These are phyloP conservation scores for Quercus agrifolia DNA, from an alignment of 306 rosid genomes.

Conservation along the genomic window DNA sequence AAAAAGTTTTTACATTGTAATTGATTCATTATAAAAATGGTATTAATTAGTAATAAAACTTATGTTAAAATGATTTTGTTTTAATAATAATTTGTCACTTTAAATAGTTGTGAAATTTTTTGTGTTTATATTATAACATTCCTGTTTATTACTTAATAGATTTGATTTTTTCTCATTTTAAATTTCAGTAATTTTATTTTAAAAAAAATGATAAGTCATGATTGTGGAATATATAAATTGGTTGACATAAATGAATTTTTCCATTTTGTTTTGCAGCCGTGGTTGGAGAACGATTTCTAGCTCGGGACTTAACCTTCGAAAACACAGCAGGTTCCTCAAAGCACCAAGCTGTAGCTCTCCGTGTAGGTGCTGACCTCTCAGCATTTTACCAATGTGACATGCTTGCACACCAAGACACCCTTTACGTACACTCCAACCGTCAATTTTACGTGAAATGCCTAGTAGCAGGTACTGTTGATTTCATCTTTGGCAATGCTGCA, in stretches of 20 bases:
- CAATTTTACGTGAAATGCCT: slow-evolving; percentile 64
- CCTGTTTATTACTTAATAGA: no score
- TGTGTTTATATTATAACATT: no score
- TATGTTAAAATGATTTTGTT: no score
- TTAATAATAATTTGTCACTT: no score
- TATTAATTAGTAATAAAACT: no score
- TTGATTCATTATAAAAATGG: no score
- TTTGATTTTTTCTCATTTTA: no score
- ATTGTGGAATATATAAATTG: no score
- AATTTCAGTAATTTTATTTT: no score
- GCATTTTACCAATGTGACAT: slow-evolving; percentile 75
- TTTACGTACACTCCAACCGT: slow-evolving; percentile 87
- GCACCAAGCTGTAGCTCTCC: slow-evolving; percentile 91
- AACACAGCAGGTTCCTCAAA: slow-evolving; percentile 92
- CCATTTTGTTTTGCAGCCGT: slow-evolving; percentile 45
- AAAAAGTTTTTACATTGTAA: no score
- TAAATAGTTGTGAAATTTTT: no score
- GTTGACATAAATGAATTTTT: background rate
- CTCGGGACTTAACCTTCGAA: slow-evolving; percentile 69
- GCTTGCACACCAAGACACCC: slow-evolving; percentile 85
- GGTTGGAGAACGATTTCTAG: slow-evolving; percentile 69
- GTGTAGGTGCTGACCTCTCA: slow-evolving; percentile 82
- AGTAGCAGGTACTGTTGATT: slow-evolving; percentile 72
- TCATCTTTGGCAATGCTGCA: slow-evolving; percentile 83
- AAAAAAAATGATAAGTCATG: no score